Conservation (phyloP, 2,329 filamentous ascomycete species). For the Coniosporium uncinatum region DNA sequence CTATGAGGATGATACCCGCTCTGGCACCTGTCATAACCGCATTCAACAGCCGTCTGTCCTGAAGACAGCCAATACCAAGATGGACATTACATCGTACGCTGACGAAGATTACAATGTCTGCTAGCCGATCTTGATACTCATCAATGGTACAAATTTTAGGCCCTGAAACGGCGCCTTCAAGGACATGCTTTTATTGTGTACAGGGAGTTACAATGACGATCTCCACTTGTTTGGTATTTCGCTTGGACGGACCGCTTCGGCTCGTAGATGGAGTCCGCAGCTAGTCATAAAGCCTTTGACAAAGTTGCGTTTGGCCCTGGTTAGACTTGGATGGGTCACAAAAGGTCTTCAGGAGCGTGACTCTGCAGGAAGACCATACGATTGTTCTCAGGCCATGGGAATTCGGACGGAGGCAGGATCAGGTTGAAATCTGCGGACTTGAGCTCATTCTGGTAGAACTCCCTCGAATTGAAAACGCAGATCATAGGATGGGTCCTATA, state of each 20-base stretch:
- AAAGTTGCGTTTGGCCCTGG: slow-evolving; percentile 27
- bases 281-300: slow-evolving; percentile 22
- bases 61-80: slow-evolving; percentile 32
- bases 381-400: slow-evolving; percentile 12
- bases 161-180: slow-evolving; percentile 15
- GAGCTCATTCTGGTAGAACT: slow-evolving; percentile 32
- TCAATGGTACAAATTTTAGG: slow-evolving; percentile 33
- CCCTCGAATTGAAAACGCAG: slow-evolving; percentile 29
- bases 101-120: slow-evolving; percentile 35
- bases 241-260: too few species aligned
- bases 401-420: slow-evolving; percentile 14
- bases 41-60: slow-evolving; percentile 32
- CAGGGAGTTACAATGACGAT: slow-evolving; percentile 36
- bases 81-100: slow-evolving; percentile 34
- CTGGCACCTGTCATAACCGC: slow-evolving; percentile 33
- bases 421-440: slow-evolving; percentile 21
- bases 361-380: slow-evolving; percentile 30
- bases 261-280: too few species aligned
- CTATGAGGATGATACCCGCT: slow-evolving; percentile 25
- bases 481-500: slow-evolving; percentile 37
- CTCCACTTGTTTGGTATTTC: too few species aligned
- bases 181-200: slow-evolving; percentile 24
- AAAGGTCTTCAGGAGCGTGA: slow-evolving; percentile 24
- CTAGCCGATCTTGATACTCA: slow-evolving; percentile 35
- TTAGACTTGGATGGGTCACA: slow-evolving; percentile 33